Evolutionary conservation across 257 asterid genomes (phyloP).

Genomic region (Nicotiana knightiana): DNA sequence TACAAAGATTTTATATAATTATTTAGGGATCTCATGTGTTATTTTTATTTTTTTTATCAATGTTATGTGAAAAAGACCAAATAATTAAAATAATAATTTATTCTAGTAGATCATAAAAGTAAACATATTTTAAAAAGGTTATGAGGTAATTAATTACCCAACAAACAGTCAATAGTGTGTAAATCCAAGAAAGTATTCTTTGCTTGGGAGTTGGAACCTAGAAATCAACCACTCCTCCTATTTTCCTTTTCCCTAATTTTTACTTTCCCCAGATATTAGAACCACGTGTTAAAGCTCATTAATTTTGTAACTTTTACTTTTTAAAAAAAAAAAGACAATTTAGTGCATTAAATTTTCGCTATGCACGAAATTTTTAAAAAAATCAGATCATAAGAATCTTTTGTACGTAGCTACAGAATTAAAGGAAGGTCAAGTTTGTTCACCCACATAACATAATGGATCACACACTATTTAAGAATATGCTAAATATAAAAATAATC

Average conservation of each 20-base stretch:
- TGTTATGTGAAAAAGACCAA: no score
- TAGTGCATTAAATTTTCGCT: no score
- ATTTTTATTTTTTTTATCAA: no score
- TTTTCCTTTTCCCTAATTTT: background rate
- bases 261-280: slow-evolving; percentile 33
- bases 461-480: no score
- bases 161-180: slow-evolving; percentile 35
- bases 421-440: slow-evolving; percentile 9
- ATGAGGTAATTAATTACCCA: background rate
- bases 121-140: no score
- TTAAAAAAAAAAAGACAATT: no score
- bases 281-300: slow-evolving; percentile 44
- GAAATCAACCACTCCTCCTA: background rate
- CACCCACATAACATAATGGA: background rate
- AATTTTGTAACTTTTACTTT: background rate
- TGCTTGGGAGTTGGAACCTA: slow-evolving; percentile 30
- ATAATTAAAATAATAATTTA: no score
- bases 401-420: background rate
- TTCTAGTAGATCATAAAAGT: no score
- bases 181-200: slow-evolving; percentile 55
- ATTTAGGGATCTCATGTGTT: no score
- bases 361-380: no score
- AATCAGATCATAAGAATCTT: no score
- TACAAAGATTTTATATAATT: no score
- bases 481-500: background rate